Base-by-base conservation (phyloP, 495 filamentous ascomycete species). In the Lophiostoma macrostomum region DNA sequence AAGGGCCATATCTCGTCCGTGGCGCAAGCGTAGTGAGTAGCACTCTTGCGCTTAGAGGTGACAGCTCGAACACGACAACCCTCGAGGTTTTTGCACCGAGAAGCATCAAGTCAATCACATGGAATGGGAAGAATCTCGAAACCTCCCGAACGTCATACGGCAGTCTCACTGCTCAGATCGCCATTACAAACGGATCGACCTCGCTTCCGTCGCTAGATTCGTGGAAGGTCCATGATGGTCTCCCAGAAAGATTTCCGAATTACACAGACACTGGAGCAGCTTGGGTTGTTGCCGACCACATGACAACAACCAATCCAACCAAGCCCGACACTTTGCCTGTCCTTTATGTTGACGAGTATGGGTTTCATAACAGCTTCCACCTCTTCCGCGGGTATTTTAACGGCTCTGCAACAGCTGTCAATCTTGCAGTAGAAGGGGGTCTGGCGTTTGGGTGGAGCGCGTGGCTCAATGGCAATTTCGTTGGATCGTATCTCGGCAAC, bases 301-400 rank as follows among this genome's bases (percentile, higher is more conserved):
- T 25, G 19, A 57, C 50, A 23, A 67, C 66, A 2, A 49, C 55
- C 1, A 67, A 65, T 47, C 58, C 65, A 1, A 56, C 47, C 23
- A 60, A 64, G 41, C 66, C 66, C 2, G 43, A 53, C 27, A 69
- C 62, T 1, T 53, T 61, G 13, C 66, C 66, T 2, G 63, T 69
- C 3, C 48, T 69, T 5, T 69, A 67, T 38, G 61, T 55, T 4
- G 64, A 67, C 39, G 65, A 69, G 13, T 69, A 69, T 43, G 66
- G 60, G 19, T 65, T 69, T 47, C 63, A 69, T 32, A 60, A 58
- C 32, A 56, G 60, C 40, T 60, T 61, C 46, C 37, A 66, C 14
- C 56, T 69, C 19, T 69, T 60, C 50, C 64, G 66, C 12, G 66
- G 62, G 3, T 57, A 63, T 46, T 69, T 69, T 27, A 42, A 48